phyloP scores from a whole-genome alignment of 2,329 filamentous ascomycete species.

The Daldinia sp. region DNA sequence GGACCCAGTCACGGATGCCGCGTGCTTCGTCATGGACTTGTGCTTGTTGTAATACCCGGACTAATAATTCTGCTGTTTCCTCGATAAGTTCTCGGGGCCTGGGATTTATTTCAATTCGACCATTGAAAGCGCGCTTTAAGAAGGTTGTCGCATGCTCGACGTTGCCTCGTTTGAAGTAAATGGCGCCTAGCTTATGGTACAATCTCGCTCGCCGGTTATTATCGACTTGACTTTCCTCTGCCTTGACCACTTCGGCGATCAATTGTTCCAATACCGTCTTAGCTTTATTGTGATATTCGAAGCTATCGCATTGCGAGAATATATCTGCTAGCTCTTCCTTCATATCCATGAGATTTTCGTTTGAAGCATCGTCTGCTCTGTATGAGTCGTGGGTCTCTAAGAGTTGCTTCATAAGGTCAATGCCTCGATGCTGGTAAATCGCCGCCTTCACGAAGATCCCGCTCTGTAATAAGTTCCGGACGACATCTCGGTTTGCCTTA shows the following conservation, averaged over 20 bases:
- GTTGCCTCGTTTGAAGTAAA: slow-evolving; percentile 43
- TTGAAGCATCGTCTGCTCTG: slow-evolving; percentile 24
- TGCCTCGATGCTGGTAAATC: slow-evolving; percentile 45
- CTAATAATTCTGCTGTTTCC: slow-evolving; percentile 47
- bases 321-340: slow-evolving; percentile 49
- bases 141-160: slow-evolving; percentile 40
- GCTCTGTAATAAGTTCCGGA: slow-evolving; percentile 40
- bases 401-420: slow-evolving; percentile 43
- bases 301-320: slow-evolving; percentile 41
- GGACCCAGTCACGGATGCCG: slow-evolving; percentile 47
- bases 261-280: slow-evolving; percentile 41
- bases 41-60: slow-evolving; percentile 42
- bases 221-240: slow-evolving; percentile 31
- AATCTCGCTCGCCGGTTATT: slow-evolving; percentile 41
- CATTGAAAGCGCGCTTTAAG: slow-evolving; percentile 44
- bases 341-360: slow-evolving; percentile 43
- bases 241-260: slow-evolving; percentile 39
- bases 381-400: slow-evolving; percentile 19
- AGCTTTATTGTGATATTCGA: slow-evolving; percentile 40
- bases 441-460: slow-evolving; percentile 46
- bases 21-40: slow-evolving; percentile 47
- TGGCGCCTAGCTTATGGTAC: slow-evolving; percentile 49
- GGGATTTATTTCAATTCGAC: slow-evolving; percentile 38
- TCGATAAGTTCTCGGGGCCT: slow-evolving; percentile 35
- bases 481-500: slow-evolving; percentile 46